phyloP scores from a whole-genome alignment of 495 filamentous ascomycete species.

The Chaetomidium leptoderma region DNA sequence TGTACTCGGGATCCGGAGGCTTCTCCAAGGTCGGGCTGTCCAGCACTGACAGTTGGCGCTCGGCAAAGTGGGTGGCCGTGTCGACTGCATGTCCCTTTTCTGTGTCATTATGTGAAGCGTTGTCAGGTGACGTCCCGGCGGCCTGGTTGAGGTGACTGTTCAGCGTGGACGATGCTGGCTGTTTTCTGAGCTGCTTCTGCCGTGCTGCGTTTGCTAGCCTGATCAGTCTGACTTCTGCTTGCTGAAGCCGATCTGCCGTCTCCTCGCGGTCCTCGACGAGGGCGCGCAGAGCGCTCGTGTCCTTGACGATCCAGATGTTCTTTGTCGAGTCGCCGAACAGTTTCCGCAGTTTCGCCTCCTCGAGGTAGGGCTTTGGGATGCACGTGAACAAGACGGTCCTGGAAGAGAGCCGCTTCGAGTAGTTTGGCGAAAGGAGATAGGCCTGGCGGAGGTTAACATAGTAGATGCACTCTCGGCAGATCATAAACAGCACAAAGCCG shows the following conservation, averaged over 20 bases:
- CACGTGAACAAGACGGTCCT: constrained; percentile 67
- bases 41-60: constrained; percentile 22
- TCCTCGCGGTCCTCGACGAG: constrained; percentile 58
- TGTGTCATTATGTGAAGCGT: constrained; percentile 13
- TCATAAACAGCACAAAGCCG: constrained; percentile 61
- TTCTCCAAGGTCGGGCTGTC: constrained; percentile 19
- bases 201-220: constrained; percentile 54
- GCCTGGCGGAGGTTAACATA: constrained; percentile 67
- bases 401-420: constrained; percentile 61
- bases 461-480: constrained; percentile 64
- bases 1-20: constrained; percentile 25
- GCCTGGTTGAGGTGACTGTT: constrained; percentile 4
- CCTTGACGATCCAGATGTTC: constrained; percentile 58
- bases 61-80: constrained; percentile 17
- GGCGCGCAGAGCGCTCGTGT: constrained; percentile 52
- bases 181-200: constrained; percentile 42
- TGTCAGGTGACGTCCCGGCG: background rate
- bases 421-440: constrained; percentile 65
- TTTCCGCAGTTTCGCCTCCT: constrained; percentile 52
- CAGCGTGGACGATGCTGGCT: constrained; percentile 35
- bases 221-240: constrained; percentile 62
- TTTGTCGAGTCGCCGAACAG: constrained; percentile 58
- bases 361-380: constrained; percentile 56
- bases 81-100: constrained; percentile 23
- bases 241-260: constrained; percentile 57